Evolutionary conservation across 176 grass and related monocot species (phyloP).

Genomic region (Cymbopogon citratus): DNA sequence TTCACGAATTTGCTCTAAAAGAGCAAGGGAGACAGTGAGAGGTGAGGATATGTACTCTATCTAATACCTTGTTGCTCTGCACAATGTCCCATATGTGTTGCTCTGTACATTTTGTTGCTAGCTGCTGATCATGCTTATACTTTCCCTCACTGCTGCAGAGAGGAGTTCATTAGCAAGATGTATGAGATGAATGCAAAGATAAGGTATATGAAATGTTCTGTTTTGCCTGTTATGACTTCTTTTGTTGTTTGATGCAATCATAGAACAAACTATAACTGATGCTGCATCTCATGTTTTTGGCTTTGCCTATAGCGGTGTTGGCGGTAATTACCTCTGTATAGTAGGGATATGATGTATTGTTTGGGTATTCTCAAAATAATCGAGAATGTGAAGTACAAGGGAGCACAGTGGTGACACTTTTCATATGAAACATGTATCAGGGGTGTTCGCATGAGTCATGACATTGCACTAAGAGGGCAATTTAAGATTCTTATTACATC

Average conservation of each 20-base stretch:
- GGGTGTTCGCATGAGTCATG: background rate
- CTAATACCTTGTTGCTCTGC: background rate
- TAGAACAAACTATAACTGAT: background rate
- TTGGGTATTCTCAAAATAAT: background rate
- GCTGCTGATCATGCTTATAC: background rate
- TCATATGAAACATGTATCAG: background rate
- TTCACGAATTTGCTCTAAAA: conserved; percentile 25
- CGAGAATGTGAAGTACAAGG: background rate
- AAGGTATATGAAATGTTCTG: conserved; percentile 36
- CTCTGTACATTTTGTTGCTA: background rate
- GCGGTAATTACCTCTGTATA: background rate
- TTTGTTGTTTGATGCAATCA: background rate
- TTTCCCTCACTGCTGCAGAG: conserved; percentile 34
- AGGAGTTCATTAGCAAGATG: conserved; percentile 64
- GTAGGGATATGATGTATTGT: background rate
- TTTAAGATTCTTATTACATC: background rate
- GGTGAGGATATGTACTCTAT: conserved; percentile 17
- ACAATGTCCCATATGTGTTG: background rate
- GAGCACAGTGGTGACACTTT: background rate
- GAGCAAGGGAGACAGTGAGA: conserved; percentile 31
- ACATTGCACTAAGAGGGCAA: background rate
- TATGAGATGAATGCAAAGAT: conserved; percentile 65
- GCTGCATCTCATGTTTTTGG: background rate
- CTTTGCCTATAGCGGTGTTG: background rate
- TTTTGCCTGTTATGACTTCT: background rate